These are phyloP conservation scores for Andrographis paniculata DNA, from an alignment of 305 asterid genomes.

Conservation along the genomic window DNA sequence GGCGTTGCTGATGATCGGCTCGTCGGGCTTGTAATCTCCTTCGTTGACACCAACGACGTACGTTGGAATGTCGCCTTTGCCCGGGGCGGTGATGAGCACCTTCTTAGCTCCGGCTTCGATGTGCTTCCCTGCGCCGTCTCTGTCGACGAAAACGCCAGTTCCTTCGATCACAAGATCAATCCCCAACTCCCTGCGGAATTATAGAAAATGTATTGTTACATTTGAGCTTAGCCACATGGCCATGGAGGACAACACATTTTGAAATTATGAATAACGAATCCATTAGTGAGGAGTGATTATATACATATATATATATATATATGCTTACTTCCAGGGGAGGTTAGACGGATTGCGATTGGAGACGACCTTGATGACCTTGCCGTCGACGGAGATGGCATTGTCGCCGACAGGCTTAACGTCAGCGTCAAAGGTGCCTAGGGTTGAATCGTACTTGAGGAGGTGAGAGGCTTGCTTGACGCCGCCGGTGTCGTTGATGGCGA, in stretches of 20 bases:
- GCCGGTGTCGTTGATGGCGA: slow-evolving; percentile 60
- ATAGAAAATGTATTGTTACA: no score
- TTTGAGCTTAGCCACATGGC: slow-evolving; percentile 1
- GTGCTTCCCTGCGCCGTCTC: slow-evolving; percentile 91
- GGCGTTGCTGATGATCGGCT: slow-evolving; percentile 70
- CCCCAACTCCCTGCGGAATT: slow-evolving; percentile 51
- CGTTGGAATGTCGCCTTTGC: slow-evolving; percentile 76
- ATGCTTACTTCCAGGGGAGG: slow-evolving; percentile 19
- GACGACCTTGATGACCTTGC: slow-evolving; percentile 8
- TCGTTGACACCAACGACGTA: slow-evolving; percentile 71
- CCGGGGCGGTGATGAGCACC: slow-evolving; percentile 93
- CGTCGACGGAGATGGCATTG: slow-evolving; percentile 9
- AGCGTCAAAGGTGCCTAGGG: slow-evolving; percentile 31
- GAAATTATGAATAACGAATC: slow-evolving; percentile 63
- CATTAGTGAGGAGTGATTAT: slow-evolving; percentile 61
- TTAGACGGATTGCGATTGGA: slow-evolving; percentile 14
- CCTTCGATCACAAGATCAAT: slow-evolving; percentile 62
- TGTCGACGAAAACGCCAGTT: slow-evolving; percentile 36
- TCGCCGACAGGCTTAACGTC: slow-evolving; percentile 6
- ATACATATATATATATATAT: slow-evolving; percentile 46
- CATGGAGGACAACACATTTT: slow-evolving; percentile 57
- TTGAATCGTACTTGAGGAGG: slow-evolving; percentile 67
- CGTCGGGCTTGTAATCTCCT: slow-evolving; percentile 39
- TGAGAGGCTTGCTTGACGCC: slow-evolving; percentile 72
- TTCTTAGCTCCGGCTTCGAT: slow-evolving; percentile 85